phyloP scores from a whole-genome alignment of 2,329 filamentous ascomycete species.

The Botrytis fabae region DNA sequence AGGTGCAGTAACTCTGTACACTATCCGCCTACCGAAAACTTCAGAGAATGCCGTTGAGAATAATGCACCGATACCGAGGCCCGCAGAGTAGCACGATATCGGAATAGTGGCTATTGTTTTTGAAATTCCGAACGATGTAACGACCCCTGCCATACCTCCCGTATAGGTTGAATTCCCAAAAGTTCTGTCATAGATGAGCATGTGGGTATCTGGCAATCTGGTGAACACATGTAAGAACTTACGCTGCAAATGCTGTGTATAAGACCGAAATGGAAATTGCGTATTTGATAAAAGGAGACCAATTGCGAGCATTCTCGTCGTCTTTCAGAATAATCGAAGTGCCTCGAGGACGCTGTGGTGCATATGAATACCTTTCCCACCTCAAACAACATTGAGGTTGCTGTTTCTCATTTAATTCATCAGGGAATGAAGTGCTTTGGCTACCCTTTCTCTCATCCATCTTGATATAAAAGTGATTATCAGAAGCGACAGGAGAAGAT shows the following conservation, averaged over 20 bases:
- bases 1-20: slow-evolving; percentile 22
- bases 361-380: slow-evolving; percentile 14
- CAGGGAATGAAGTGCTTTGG: neutral
- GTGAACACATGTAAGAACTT: neutral
- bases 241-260: slow-evolving; percentile 20
- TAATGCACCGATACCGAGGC: slow-evolving; percentile 25
- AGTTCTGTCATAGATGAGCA: slow-evolving; percentile 19
- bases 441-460: slow-evolving; percentile 2
- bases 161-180: slow-evolving; percentile 25
- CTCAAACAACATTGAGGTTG: slow-evolving; percentile 17
- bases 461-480: neutral
- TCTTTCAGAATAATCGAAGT: slow-evolving; percentile 8
- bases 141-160: slow-evolving; percentile 19
- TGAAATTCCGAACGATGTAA: slow-evolving; percentile 10
- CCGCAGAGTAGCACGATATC: slow-evolving; percentile 23
- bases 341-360: slow-evolving; percentile 11
- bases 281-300: neutral
- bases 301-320: slow-evolving; percentile 1
- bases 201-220: neutral
- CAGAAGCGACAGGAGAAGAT: neutral
- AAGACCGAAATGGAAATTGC: slow-evolving; percentile 10
- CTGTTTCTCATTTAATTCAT: neutral
- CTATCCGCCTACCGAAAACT: slow-evolving; percentile 22
- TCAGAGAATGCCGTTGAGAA: slow-evolving; percentile 23
- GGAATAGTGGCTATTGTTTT: slow-evolving; percentile 23